A percentile compares a stretch with the other conserved stretches of the same genome.
Conservation (phyloP, 768 basidiomycete genomes). For the Inosperma sp. region DNA sequence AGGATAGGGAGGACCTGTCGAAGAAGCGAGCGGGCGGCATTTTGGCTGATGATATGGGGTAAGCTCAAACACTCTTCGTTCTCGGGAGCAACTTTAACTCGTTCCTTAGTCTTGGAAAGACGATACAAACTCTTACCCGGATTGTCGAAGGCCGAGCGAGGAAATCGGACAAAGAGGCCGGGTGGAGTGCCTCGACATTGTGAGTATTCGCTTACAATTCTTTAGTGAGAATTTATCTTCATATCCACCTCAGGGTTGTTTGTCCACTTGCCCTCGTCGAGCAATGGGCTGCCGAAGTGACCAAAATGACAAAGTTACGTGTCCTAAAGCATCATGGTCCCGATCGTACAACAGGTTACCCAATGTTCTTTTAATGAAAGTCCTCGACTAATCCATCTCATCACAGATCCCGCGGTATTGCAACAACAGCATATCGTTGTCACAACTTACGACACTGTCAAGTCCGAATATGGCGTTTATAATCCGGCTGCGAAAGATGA, state of each 20-base stretch:
- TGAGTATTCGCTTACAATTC: conserved; percentile 30
- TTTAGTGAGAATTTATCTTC: conserved; percentile 4
- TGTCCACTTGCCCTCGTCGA: conserved; percentile 83
- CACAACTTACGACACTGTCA: conserved; percentile 82
- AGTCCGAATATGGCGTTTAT: conserved; percentile 68
- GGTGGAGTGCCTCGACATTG: conserved; percentile 71
- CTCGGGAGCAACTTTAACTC: conserved; percentile 1
- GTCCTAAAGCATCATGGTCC: conserved; percentile 86
- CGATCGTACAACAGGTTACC: conserved; percentile 60
- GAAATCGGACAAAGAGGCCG: conserved; percentile 64
- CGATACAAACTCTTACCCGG: conserved; percentile 83
- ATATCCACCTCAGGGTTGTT: conserved; percentile 54
- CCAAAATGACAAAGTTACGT: conserved; percentile 62
- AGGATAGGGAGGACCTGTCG: conserved; percentile 59
- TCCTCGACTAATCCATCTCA: neutral
- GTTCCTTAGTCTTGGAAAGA: conserved; percentile 69
- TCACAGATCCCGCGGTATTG: conserved; percentile 50
- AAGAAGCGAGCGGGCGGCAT: conserved; percentile 83
- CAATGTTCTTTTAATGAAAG: neutral
- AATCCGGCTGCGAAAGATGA: conserved; percentile 51
- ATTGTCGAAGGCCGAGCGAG: conserved; percentile 79
- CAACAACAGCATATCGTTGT: conserved; percentile 66
- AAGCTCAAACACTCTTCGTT: conserved; percentile 14
- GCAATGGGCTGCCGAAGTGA: conserved; percentile 88
- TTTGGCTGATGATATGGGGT: conserved; percentile 91